phyloP scores from a whole-genome alignment of 2,329 filamentous ascomycete genomes.

The Claviceps sp. region DNA sequence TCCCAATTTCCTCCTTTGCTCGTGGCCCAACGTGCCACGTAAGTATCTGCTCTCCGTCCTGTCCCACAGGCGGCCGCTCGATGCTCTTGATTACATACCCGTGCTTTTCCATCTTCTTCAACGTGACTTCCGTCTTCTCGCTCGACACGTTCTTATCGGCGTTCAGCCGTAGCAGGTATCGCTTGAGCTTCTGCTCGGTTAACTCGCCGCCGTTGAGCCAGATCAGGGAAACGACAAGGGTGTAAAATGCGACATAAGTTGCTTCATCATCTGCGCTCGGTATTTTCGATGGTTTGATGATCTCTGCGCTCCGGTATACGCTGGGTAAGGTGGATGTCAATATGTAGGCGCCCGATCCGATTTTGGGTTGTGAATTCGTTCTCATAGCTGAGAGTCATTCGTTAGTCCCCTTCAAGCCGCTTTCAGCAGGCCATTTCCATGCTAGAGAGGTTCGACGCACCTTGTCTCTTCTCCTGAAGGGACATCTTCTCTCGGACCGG shows the following conservation, averaged over 20 bases:
- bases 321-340: slow-evolving; percentile 60
- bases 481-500: slow-evolving; percentile 71
- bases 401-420: neutral
- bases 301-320: slow-evolving; percentile 49
- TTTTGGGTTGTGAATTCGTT: slow-evolving; percentile 36
- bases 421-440: neutral
- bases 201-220: slow-evolving; percentile 59
- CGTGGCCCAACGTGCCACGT: slow-evolving; percentile 78
- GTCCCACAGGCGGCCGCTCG: slow-evolving; percentile 40
- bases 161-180: slow-evolving; percentile 62
- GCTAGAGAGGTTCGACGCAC: slow-evolving; percentile 26
- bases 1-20: slow-evolving; percentile 71
- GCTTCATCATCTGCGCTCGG: slow-evolving; percentile 56
- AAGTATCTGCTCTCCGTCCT: slow-evolving; percentile 58
- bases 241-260: slow-evolving; percentile 72
- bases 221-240: slow-evolving; percentile 65
- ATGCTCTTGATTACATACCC: slow-evolving; percentile 67
- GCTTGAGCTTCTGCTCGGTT: slow-evolving; percentile 63
- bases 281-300: slow-evolving; percentile 54
- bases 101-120: slow-evolving; percentile 65
- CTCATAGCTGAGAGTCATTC: slow-evolving; percentile 21
- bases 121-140: slow-evolving; percentile 60
- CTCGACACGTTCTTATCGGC: slow-evolving; percentile 60
- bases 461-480: slow-evolving; percentile 62
- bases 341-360: slow-evolving; percentile 59